Conservation (phyloP, 1,139 yeast species). For the Yamadazyma diospyri region DNA sequence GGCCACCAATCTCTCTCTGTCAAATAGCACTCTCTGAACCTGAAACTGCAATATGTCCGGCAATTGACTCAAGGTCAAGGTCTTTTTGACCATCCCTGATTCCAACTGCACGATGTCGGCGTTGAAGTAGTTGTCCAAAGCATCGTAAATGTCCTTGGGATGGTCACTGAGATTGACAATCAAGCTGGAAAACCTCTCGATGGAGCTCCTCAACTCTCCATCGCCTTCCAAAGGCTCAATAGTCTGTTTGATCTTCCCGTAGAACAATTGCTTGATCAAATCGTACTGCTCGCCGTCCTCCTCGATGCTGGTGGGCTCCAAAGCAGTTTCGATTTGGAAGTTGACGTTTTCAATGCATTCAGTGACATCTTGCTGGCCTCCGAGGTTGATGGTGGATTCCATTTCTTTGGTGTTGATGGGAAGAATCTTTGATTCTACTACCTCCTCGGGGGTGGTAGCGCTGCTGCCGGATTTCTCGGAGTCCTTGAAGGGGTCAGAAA, state of each 20-base stretch:
- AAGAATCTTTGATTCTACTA: conserved; percentile 19
- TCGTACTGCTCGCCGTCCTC: conserved; percentile 83
- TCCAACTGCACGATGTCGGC: conserved; percentile 71
- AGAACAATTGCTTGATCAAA: conserved; percentile 71
- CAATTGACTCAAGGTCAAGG: conserved; percentile 63
- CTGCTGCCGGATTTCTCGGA: background rate
- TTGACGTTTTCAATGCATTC: conserved; percentile 94
- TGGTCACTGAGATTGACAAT: conserved; percentile 84
- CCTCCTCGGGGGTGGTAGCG: conserved; percentile 5
- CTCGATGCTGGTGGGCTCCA: conserved; percentile 61
- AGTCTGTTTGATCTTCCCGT: conserved; percentile 57
- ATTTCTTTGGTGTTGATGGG: conserved; percentile 60
- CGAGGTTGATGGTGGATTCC: conserved; percentile 72
- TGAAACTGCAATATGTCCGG: conserved; percentile 89
- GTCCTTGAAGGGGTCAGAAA: background rate
- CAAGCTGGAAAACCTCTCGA: conserved; percentile 75
- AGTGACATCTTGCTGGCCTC: conserved; percentile 95
- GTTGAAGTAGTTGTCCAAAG: conserved; percentile 79
- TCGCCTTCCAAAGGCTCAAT: conserved; percentile 36
- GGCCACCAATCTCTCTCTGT: conserved; percentile 66
- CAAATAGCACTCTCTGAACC: conserved; percentile 90
- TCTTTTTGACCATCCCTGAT: conserved; percentile 70
- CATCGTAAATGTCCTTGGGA: conserved; percentile 85
- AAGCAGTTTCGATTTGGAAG: conserved; percentile 90
- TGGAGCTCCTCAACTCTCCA: conserved; percentile 63